Evolutionary conservation across 179 eudicot genomes (phyloP), one percentile per base, ranked within the genome.

Genomic region (Pouteria campechiana): DNA sequence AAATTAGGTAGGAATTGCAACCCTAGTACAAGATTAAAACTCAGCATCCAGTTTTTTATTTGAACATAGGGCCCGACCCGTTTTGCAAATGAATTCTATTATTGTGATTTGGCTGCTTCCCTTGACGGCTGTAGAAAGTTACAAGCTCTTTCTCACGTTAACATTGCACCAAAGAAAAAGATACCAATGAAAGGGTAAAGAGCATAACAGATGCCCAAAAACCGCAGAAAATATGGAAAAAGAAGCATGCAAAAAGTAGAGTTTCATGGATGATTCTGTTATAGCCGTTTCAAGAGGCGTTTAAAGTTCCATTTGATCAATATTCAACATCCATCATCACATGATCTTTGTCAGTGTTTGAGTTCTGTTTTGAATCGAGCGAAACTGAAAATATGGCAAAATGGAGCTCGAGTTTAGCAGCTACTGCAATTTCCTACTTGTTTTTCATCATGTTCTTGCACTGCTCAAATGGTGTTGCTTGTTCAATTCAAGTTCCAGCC

Each of bases 401-500:
- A 6, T 16, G 7, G 11, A 8, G 24, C 17, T n/a, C n/a, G 25
- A 7, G 14, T 18, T 17, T 7, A 5, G 33, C 10, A 7, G 10
- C 7, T 34, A 16, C 3, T 4, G 16, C 24, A 5, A 20, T 21
- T 17, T 12, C 3, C 3, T 17, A 47, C 16, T 7, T 31, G 11
- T 22, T 4, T 11, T 6, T 25, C 46, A 4, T 48, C 3, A 18
- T 49, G 19, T n/a, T 54, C 9, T 1, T 48, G 34, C 56, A 24
- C 14, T 37, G 38, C 36, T 33, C 53, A 10, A 33, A 12, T 25
- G 54, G 24, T 32, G 51, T 51, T 23, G 61, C 18, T 3, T 28
- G 68, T 8, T 37, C 46, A 28, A 42, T 68, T 22, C 83, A 70
- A 54, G 78, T 75, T 43, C 46, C 77, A 11, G 94, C 92, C 1